Percentiles rank a stretch among this genome's conserved stretches.
phyloP scores from a whole-genome alignment of 1,139 yeast genomes.

The Sugiyamaella grinbergsii region DNA sequence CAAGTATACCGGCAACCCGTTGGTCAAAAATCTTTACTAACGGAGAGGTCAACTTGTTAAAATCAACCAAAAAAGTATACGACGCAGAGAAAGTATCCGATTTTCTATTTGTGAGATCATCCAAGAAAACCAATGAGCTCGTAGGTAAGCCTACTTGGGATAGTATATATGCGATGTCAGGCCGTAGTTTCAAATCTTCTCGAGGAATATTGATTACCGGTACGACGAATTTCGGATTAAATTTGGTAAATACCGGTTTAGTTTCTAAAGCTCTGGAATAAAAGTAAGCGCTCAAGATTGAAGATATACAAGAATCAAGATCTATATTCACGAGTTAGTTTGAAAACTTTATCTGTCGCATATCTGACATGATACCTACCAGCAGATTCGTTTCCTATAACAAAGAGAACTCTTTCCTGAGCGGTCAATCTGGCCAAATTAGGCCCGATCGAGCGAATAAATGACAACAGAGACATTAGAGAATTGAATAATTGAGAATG shows the following conservation, averaged over 20 bases:
- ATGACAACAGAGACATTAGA: constrained; percentile 10
- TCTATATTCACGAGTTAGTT: constrained; percentile 53
- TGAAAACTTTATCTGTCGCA: background rate
- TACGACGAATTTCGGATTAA: constrained; percentile 39
- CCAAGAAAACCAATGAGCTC: constrained; percentile 60
- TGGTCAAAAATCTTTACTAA: constrained; percentile 42
- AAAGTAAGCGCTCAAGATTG: constrained; percentile 70
- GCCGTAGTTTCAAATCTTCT: constrained; percentile 65
- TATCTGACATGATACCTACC: constrained; percentile 35
- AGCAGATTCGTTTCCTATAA: constrained; percentile 82
- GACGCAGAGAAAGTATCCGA: constrained; percentile 28
- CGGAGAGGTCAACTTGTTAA: constrained; percentile 67
- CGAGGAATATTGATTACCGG: constrained; percentile 77
- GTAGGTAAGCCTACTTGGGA: constrained; percentile 51
- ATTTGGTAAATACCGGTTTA: constrained; percentile 5
- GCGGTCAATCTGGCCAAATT: constrained; percentile 14
- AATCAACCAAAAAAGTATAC: constrained; percentile 73
- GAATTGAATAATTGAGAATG: background rate
- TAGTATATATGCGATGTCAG: constrained; percentile 66
- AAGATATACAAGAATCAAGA: constrained; percentile 80
- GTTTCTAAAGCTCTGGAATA: constrained; percentile 35
- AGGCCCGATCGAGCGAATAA: constrained; percentile 18
- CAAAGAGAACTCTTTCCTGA: constrained; percentile 44
- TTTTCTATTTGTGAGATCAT: constrained; percentile 51
- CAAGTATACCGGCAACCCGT: constrained; percentile 64